Evolutionary conservation across 345 rosid species (phyloP).

Genomic region (Brassica carinata): DNA sequence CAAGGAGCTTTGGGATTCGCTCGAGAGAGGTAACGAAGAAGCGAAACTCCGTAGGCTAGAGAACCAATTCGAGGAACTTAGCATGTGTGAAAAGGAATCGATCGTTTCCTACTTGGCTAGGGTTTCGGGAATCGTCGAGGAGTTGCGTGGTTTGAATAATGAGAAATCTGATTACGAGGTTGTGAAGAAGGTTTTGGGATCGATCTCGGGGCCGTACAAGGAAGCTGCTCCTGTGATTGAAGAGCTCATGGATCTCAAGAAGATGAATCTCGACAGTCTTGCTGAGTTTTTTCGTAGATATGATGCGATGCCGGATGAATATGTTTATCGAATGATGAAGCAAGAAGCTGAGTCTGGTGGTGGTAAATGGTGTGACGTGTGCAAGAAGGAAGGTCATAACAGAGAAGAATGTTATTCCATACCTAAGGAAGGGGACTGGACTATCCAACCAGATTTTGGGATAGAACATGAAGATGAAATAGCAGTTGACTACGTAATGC

Average conservation of each 20-base stretch:
- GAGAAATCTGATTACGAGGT: slow-evolving; percentile 16
- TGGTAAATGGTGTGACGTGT: slow-evolving; percentile 1
- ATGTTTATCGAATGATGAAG: not conserved
- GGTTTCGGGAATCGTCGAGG: not conserved
- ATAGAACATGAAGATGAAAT: not conserved
- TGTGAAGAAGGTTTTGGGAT: slow-evolving; percentile 4
- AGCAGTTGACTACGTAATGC: not conserved
- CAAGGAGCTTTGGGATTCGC: slow-evolving; percentile 31
- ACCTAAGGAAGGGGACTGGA: not conserved
- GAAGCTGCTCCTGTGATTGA: not conserved
- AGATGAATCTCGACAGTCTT: not conserved
- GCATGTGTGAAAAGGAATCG: slow-evolving; percentile 21
- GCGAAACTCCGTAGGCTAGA: slow-evolving; percentile 8
- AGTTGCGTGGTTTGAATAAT: not conserved
- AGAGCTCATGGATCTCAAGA: slow-evolving; percentile 15
- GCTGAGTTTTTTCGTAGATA: not conserved
- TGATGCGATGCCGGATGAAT: not conserved
- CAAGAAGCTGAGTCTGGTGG: not conserved
- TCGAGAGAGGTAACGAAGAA: slow-evolving; percentile 12
- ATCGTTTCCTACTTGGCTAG: slow-evolving; percentile 8
- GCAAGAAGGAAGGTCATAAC: not conserved
- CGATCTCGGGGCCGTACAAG: not conserved
- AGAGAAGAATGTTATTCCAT: not conserved
- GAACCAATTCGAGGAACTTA: slow-evolving; percentile 12
- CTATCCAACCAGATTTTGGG: too few relatives aligned